These are phyloP conservation scores for Lenzites betulinus DNA, from an alignment of 768 basidiomycete genomes.

Conservation along the genomic window DNA sequence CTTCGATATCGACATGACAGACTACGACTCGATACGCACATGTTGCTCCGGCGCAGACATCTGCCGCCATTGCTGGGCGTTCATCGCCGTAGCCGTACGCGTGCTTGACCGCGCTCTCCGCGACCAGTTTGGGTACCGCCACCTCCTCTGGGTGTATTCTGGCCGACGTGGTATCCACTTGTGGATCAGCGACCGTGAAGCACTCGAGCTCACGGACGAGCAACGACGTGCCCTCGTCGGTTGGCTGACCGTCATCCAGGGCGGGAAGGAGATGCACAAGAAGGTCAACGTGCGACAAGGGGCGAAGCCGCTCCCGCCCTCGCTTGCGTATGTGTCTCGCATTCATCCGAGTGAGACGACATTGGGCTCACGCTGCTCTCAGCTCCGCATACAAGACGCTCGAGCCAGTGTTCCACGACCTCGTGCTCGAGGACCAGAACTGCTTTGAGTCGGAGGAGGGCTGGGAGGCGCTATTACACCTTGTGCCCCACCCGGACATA, in stretches of 20 bases:
- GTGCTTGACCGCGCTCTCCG: slow-evolving; percentile 79
- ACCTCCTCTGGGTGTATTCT: slow-evolving; percentile 97
- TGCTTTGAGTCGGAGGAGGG: slow-evolving; percentile 72
- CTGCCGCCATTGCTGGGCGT: slow-evolving; percentile 92
- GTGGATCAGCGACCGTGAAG: slow-evolving; percentile 92
- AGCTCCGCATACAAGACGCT: slow-evolving; percentile 18
- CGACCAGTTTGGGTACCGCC: slow-evolving; percentile 88
- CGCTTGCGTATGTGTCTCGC: slow-evolving; percentile 53
- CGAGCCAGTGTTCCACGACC: slow-evolving; percentile 53
- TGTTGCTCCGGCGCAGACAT: slow-evolving; percentile 93
- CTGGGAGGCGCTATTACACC: slow-evolving; percentile 70
- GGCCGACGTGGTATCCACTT: slow-evolving; percentile 98
- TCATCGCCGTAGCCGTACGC: slow-evolving; percentile 89
- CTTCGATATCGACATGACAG: slow-evolving; percentile 99
- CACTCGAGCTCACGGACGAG: slow-evolving; percentile 89
- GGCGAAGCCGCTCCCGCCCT: slow-evolving; percentile 62
- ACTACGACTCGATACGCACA: slow-evolving; percentile 93
- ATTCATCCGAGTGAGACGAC: background rate
- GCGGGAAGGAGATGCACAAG: slow-evolving; percentile 79
- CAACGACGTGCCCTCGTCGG: slow-evolving; percentile 85
- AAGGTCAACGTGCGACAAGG: slow-evolving; percentile 71
- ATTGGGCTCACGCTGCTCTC: background rate
- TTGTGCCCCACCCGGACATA: slow-evolving; percentile 66
- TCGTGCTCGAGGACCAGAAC: slow-evolving; percentile 84
- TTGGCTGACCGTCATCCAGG: slow-evolving; percentile 82